These are phyloP conservation scores for Exserohilum rostratum DNA, from an alignment of 2,329 filamentous ascomycete species.

Conservation along the genomic window DNA sequence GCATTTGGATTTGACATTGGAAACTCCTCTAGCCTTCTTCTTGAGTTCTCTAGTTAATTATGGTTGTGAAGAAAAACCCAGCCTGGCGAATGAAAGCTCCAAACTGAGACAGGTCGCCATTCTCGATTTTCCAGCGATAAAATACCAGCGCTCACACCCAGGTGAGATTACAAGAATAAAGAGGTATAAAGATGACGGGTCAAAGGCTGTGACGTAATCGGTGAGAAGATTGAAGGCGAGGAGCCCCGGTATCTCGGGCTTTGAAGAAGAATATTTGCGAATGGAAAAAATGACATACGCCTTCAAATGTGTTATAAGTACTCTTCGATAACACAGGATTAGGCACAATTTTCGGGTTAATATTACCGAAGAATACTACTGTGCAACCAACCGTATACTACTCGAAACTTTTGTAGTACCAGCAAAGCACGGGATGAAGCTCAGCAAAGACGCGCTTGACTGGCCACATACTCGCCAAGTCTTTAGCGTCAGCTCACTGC, in stretches of 20 bases:
- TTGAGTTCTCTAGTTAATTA: too few species aligned
- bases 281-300: slow-evolving; percentile 7
- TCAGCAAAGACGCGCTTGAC: not conserved
- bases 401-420: too few species aligned
- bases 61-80: too few species aligned
- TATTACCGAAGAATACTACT: not conserved
- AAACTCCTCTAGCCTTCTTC: too few species aligned
- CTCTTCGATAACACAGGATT: too few species aligned
- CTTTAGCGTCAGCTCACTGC: not conserved
- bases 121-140: slow-evolving; percentile 8
- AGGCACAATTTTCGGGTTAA: not conserved
- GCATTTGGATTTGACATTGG: too few species aligned
- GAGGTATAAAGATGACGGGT: not conserved
- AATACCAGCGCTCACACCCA: not conserved
- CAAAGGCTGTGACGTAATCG: not conserved
- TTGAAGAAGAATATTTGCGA: slow-evolving; percentile 7
- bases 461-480: not conserved
- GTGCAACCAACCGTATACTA: not conserved
- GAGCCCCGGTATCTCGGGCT: slow-evolving; percentile 1
- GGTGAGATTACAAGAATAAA: not conserved
- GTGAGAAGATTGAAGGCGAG: not conserved
- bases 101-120: slow-evolving; percentile 5
- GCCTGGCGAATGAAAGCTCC: too few species aligned
- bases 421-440: not conserved
- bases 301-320: slow-evolving; percentile 1